phyloP scores from a whole-genome alignment of 768 basidiomycete species.

The Termitomyces sp. region DNA sequence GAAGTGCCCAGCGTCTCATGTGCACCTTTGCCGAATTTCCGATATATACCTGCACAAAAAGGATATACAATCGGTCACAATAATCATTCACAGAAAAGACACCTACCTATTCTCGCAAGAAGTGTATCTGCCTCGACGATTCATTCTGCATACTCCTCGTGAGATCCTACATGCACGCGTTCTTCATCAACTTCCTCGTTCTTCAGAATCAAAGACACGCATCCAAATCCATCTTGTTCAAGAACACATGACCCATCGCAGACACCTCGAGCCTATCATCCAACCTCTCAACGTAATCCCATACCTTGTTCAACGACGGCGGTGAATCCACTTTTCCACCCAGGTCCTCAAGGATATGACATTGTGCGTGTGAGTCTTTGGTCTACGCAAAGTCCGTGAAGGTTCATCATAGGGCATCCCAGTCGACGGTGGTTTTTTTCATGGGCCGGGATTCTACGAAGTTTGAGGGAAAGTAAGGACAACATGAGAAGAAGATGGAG shows the following conservation, averaged over 20 bases:
- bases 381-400: slow-evolving; percentile 34
- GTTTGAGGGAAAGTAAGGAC: slow-evolving; percentile 21
- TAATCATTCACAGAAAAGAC: background rate
- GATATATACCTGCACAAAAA: slow-evolving; percentile 50
- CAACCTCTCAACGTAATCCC: slow-evolving; percentile 57
- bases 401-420: slow-evolving; percentile 34
- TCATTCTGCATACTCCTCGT: slow-evolving; percentile 61
- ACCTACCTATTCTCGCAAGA: slow-evolving; percentile 69
- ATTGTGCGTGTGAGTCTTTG: slow-evolving; percentile 24
- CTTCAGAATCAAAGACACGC: slow-evolving; percentile 36
- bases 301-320: slow-evolving; percentile 39
- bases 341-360: slow-evolving; percentile 32
- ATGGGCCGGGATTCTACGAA: slow-evolving; percentile 30
- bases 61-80: background rate
- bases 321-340: slow-evolving; percentile 24
- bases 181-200: background rate
- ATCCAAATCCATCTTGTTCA: slow-evolving; percentile 83
- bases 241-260: slow-evolving; percentile 66
- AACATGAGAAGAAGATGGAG: background rate
- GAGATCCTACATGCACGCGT: slow-evolving; percentile 47
- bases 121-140: slow-evolving; percentile 53
- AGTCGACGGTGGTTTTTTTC: slow-evolving; percentile 29
- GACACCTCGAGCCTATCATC: slow-evolving; percentile 31
- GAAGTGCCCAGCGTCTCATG: slow-evolving; percentile 56
- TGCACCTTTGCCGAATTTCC: slow-evolving; percentile 54